Base-by-base conservation (phyloP, 306 rosid genomes). In the Urtica urens region DNA sequence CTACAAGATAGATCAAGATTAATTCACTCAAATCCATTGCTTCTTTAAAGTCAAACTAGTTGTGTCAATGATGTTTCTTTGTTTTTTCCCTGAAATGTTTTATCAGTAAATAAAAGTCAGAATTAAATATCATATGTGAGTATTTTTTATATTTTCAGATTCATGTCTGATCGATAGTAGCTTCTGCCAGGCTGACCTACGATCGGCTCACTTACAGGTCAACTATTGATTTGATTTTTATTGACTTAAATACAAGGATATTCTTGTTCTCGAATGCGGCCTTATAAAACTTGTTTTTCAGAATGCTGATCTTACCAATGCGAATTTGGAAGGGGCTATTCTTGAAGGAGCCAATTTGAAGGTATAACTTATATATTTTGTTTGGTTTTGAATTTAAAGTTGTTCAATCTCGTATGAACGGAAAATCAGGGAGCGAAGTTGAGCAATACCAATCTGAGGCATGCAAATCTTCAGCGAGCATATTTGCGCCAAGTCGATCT, bases 201-300 rank as follows among this genome's bases (percentile, higher is more conserved):
- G 93, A 40, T 70, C 90, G 67, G 97, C 97, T 54, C 97, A 88
- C 64, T 69, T 88, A 49, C 97, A 88, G 97, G 97, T 88, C 64
- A 38, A 43, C 46, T n/a, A n/a, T n/a, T n/a, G n/a, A n/a, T n/a
- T n/a, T n/a, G n/a, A n/a, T n/a, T n/a, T n/a, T n/a, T n/a, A n/a
- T n/a, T n/a, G n/a, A n/a, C n/a, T n/a, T n/a, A n/a, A n/a, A n/a
- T n/a, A n/a, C n/a, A n/a, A n/a, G n/a, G n/a, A n/a, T n/a, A n/a
- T n/a, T n/a, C n/a, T n/a, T n/a, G n/a, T n/a, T n/a, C n/a, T n/a
- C n/a, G n/a, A n/a, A n/a, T n/a, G n/a, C n/a, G n/a, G n/a, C n/a
- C n/a, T 34, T 51, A 25, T 48, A 26, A 4, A 15, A n/a, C 19
- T 49, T 46, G 24, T 51, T 27, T 51, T 57, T 65, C 80, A 88